phyloP scores from a whole-genome alignment of 2,329 filamentous ascomycete genomes.

The Aspergillus ibericus region DNA sequence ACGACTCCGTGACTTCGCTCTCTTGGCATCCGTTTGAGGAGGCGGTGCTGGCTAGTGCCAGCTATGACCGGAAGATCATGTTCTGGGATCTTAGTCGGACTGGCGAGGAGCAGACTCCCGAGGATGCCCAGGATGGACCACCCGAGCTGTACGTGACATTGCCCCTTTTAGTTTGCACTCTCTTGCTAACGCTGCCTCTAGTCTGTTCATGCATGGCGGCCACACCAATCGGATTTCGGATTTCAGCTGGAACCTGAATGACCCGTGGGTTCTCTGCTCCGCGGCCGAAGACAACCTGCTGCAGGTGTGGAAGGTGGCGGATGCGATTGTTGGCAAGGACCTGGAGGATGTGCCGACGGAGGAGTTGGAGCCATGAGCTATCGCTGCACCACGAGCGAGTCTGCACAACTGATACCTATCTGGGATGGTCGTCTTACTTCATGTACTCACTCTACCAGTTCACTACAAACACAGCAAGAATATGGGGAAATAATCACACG shows the following conservation, averaged over 20 bases:
- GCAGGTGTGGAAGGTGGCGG: slow-evolving; percentile 88
- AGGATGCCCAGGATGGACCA: slow-evolving; percentile 91
- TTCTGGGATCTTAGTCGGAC: slow-evolving; percentile 95
- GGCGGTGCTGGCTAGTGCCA: slow-evolving; percentile 83
- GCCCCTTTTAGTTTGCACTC: not conserved
- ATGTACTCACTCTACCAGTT: not conserved
- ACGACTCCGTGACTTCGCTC: slow-evolving; percentile 84
- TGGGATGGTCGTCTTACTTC: not conserved
- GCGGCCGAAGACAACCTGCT: slow-evolving; percentile 96
- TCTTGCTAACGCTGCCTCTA: slow-evolving; percentile 36
- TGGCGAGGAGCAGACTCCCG: slow-evolving; percentile 90
- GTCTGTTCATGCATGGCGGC: slow-evolving; percentile 96
- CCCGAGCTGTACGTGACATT: slow-evolving; percentile 75
- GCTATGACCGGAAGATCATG: slow-evolving; percentile 88
- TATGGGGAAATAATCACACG: not conserved
- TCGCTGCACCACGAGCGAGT: slow-evolving; percentile 49
- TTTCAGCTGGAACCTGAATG: slow-evolving; percentile 96
- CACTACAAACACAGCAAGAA: not conserved
- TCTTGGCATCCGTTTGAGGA: slow-evolving; percentile 93
- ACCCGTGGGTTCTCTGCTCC: slow-evolving; percentile 94
- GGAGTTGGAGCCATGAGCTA: slow-evolving; percentile 63
- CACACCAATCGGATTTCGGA: slow-evolving; percentile 96
- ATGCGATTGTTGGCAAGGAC: slow-evolving; percentile 77
- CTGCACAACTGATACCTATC: slow-evolving; percentile 11
- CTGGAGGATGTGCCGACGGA: slow-evolving; percentile 72